Conservation (phyloP, 345 rosid species). For the Euclidium syriacum region DNA sequence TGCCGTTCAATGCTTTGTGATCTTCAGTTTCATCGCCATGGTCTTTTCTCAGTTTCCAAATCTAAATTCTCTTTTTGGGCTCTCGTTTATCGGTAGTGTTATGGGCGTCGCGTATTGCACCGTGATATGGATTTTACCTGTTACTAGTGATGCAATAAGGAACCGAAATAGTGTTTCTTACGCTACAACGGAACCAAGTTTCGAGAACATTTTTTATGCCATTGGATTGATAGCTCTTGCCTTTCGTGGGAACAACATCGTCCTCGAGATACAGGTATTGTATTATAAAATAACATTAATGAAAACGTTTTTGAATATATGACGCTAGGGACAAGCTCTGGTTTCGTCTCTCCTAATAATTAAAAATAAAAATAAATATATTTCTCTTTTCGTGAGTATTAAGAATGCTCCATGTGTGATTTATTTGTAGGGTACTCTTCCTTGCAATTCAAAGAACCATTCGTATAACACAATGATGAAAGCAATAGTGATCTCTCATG, state of each 20-base stretch:
- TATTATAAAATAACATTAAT: too few species aligned
- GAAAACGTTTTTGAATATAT: too few species aligned
- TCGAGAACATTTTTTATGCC: slow-evolving; percentile 42
- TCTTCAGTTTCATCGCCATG: slow-evolving; percentile 44
- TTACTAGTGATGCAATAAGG: slow-evolving; percentile 26
- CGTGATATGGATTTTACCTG: slow-evolving; percentile 51
- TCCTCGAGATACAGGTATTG: slow-evolving; percentile 83
- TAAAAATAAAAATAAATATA: too few species aligned
- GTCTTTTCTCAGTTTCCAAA: slow-evolving; percentile 60
- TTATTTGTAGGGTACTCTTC: slow-evolving; percentile 60
- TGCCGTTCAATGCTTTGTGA: slow-evolving; percentile 47
- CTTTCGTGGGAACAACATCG: slow-evolving; percentile 66
- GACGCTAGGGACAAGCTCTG: too few species aligned
- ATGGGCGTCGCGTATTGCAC: slow-evolving; percentile 54
- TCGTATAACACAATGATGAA: slow-evolving; percentile 69
- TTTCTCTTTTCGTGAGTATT: background rate
- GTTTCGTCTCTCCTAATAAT: too few species aligned
- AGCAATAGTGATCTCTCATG: slow-evolving; percentile 53
- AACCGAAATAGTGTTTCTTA: slow-evolving; percentile 40
- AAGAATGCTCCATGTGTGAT: background rate
- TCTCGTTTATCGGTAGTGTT: slow-evolving; percentile 50
- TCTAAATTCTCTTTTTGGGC: slow-evolving; percentile 58
- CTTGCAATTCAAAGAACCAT: slow-evolving; percentile 65
- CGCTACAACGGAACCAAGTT: slow-evolving; percentile 25
- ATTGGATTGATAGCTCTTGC: slow-evolving; percentile 64